Base-by-base conservation (phyloP, 306 rosid species). In the Malus fusca region DNA sequence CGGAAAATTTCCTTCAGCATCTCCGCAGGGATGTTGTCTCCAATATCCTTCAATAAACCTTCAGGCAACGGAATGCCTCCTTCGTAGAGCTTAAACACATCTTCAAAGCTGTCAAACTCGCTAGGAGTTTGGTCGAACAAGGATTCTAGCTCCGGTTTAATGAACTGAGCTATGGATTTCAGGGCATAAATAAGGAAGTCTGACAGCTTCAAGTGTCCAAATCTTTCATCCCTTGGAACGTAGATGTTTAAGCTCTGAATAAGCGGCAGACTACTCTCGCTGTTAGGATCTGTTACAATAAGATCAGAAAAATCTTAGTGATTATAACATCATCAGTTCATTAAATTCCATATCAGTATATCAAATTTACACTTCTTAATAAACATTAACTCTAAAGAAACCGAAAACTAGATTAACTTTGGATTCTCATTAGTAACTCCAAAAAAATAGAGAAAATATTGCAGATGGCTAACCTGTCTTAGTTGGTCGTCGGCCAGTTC, bases 191-290 rank as follows among this genome's bases (percentile, higher is more conserved):
- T 93, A 30, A 95, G 96, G 77, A 92, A 92, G 60, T 95, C 97
- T 14, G 96, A 48, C 90, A 92, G 28, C 82, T 95, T 95, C 88
- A 92, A 69, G 82, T 95, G 97, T 11, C 95, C 96, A 68, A 94
- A 94, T 74, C 91, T 75, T 70, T 94, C 98, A 46, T 92, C 97
- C 79, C 90, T 86, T 14, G 98, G 98, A 46, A 92, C 97, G 59
- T 92, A 92, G 71, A 92, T 88, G 88, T 86, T 81, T 66, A 95
- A 84, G 76, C 96, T 91, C 84, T 14, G 35, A 70, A 72, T 21
- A 64, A 81, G 65, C 12, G 52, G 56, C 71, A 95, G 75, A 84
- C 92, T 89, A 40, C 91, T 88, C 87, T 95, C 97, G 10, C 13
- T 65, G 3, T 76, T 82, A 1, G 87, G 82, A 88, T 88, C 97